phyloP scores from a whole-genome alignment of 2,329 filamentous ascomycete genomes.

The Aspergillus novofumigatus region DNA sequence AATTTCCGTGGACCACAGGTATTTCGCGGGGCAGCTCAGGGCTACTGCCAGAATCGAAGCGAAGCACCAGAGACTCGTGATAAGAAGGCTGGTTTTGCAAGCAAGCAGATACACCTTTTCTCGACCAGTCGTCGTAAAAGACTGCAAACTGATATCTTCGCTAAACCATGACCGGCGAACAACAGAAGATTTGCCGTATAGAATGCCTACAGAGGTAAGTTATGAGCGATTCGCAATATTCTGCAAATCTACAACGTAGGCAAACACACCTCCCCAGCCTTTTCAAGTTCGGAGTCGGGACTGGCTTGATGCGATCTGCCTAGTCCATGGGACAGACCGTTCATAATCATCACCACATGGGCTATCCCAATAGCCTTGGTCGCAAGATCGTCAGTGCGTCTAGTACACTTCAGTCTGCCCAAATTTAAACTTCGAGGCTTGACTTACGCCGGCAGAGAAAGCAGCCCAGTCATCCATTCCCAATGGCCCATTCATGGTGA shows the following conservation, averaged over 20 bases:
- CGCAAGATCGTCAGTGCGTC: background rate
- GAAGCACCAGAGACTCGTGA: conserved; percentile 16
- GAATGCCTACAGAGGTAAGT: background rate
- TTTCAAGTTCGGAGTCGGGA: background rate
- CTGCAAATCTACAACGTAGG: background rate
- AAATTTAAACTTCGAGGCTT: background rate
- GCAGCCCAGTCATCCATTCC: conserved; percentile 19
- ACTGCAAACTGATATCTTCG: conserved; percentile 26
- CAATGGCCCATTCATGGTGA: conserved; percentile 21
- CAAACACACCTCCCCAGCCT: conserved; percentile 9
- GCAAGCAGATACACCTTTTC: conserved; percentile 14
- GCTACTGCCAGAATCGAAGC: conserved; percentile 16
- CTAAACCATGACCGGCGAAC: conserved; percentile 21
- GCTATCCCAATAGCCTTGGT: conserved; percentile 17
- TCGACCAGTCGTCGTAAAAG: conserved; percentile 25
- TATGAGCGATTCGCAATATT: no score
- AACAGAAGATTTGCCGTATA: conserved; percentile 22
- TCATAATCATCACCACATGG: conserved; percentile 20
- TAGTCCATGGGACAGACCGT: conserved; percentile 20
- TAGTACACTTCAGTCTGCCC: background rate
- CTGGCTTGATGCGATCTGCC: conserved; percentile 12
- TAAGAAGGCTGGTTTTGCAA: conserved; percentile 8
- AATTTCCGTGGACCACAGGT: background rate
- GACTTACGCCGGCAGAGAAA: conserved; percentile 14
- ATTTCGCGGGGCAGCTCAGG: background rate